Conservation (phyloP, 441 rosid genomes). For the Hura crepitans region DNA sequence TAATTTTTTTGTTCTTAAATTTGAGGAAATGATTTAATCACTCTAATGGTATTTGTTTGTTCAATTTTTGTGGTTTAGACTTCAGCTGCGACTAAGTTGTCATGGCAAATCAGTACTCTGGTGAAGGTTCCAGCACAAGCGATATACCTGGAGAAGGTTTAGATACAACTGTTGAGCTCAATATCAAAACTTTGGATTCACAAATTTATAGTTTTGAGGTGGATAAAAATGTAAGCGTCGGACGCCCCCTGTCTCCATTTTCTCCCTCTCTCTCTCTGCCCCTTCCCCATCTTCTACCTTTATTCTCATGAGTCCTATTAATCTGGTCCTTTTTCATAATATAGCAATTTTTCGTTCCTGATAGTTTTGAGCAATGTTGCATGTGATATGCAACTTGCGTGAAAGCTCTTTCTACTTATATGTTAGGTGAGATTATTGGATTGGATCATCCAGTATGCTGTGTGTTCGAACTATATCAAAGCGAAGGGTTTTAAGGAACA, state of each 20-base stretch:
- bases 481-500: not conserved
- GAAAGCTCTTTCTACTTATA: not conserved
- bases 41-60: not conserved
- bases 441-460: not conserved
- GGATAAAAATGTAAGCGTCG: slow-evolving; percentile 62
- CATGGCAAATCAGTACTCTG: slow-evolving; percentile 61
- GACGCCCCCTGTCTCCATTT: too few relatives aligned
- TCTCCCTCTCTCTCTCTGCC: not conserved
- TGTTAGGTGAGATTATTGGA: not conserved
- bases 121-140: slow-evolving; percentile 55
- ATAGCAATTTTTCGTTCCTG: not conserved
- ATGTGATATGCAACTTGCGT: not conserved
- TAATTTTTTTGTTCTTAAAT: not conserved
- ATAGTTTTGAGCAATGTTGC: not conserved
- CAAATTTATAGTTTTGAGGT: slow-evolving; percentile 56
- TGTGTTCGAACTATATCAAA: not conserved
- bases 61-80: slow-evolving; percentile 4
- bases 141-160: slow-evolving; percentile 43
- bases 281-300: not conserved
- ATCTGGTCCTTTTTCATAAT: not conserved
- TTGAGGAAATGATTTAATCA: not conserved
- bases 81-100: slow-evolving; percentile 21
- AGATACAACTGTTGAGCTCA: slow-evolving; percentile 59
- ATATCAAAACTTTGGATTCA: slow-evolving; percentile 85
- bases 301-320: not conserved